Evolutionary conservation across 2,329 filamentous ascomycete genomes (phyloP).

Genomic region (Xylogone sp.): DNA sequence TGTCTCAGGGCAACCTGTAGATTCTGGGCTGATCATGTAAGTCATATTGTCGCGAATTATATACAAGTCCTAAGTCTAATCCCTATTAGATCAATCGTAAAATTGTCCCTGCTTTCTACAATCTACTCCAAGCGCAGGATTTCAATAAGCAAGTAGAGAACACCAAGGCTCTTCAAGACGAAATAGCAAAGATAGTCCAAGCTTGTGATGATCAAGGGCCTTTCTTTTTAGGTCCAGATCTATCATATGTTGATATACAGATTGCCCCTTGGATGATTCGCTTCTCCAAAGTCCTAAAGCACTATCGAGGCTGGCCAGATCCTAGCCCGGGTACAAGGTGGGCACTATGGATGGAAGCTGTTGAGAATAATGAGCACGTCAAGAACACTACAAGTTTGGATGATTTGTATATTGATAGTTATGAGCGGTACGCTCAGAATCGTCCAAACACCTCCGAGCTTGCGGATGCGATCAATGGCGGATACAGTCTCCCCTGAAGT

Average conservation of each 20-base stretch:
- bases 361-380: conserved; percentile 33
- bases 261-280: conserved; percentile 38
- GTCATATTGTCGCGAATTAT: conserved; percentile 20
- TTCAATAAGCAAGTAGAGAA: conserved; percentile 51
- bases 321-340: conserved; percentile 31
- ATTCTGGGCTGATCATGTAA: conserved; percentile 76
- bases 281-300: conserved; percentile 31
- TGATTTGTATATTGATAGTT: conserved; percentile 64
- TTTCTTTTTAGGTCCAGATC: conserved; percentile 29
- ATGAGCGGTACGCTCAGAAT: conserved; percentile 65
- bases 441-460: conserved; percentile 54
- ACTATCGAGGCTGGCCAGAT: conserved; percentile 34
- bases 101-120: conserved; percentile 74
- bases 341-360: conserved; percentile 32
- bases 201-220: conserved; percentile 28
- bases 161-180: conserved; percentile 58
- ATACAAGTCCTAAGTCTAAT: conserved; percentile 9
- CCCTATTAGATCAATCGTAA: conserved; percentile 64
- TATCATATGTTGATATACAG: conserved; percentile 34
- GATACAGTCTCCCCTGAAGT: conserved; percentile 45
- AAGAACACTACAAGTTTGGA: conserved; percentile 33
- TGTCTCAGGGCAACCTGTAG: conserved; percentile 70
- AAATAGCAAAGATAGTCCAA: conserved; percentile 49
- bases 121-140: conserved; percentile 64
- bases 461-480: conserved; percentile 56